Conservation (phyloP, 345 rosid species). For the Iberis pinnata region DNA sequence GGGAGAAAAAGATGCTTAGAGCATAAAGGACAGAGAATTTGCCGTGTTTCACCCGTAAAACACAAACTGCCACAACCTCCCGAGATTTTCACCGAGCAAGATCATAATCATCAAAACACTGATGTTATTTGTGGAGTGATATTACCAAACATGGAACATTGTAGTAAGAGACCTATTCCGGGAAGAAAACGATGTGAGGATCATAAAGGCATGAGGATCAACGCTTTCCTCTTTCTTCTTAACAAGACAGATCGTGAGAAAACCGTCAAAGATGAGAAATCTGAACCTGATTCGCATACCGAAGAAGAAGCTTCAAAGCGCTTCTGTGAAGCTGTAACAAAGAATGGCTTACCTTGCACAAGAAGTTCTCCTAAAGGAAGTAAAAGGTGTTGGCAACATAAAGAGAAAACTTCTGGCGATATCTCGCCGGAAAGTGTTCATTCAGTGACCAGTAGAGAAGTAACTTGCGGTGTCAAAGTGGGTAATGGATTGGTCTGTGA, state of each 20-base stretch:
- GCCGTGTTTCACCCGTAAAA: slow-evolving; percentile 24
- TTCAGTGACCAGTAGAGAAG: not conserved
- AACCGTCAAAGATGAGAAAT: slow-evolving; percentile 11
- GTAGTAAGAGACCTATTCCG: slow-evolving; percentile 35
- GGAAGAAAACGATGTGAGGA: slow-evolving; percentile 63
- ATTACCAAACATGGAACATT: slow-evolving; percentile 41
- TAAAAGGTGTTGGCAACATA: slow-evolving; percentile 60
- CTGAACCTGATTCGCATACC: not conserved
- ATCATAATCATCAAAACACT: not conserved
- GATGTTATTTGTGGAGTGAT: slow-evolving; percentile 43
- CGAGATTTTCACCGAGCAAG: slow-evolving; percentile 4
- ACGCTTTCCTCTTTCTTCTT: slow-evolving; percentile 25
- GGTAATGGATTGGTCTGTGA: slow-evolving; percentile 23
- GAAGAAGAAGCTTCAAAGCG: not conserved
- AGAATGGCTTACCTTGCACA: slow-evolving; percentile 41
- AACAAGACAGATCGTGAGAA: slow-evolving; percentile 22
- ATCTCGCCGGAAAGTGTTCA: not conserved
- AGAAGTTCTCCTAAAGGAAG: slow-evolving; percentile 37
- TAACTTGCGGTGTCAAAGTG: slow-evolving; percentile 29
- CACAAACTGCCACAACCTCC: slow-evolving; percentile 4
- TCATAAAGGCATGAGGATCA: slow-evolving; percentile 59
- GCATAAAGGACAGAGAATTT: slow-evolving; percentile 57
- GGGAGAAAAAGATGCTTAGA: slow-evolving; percentile 66
- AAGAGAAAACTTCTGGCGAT: slow-evolving; percentile 10
- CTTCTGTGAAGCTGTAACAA: slow-evolving; percentile 45